Conservation (phyloP, 1,139 yeast species). For the Sugiyamaella grinbergsii region DNA sequence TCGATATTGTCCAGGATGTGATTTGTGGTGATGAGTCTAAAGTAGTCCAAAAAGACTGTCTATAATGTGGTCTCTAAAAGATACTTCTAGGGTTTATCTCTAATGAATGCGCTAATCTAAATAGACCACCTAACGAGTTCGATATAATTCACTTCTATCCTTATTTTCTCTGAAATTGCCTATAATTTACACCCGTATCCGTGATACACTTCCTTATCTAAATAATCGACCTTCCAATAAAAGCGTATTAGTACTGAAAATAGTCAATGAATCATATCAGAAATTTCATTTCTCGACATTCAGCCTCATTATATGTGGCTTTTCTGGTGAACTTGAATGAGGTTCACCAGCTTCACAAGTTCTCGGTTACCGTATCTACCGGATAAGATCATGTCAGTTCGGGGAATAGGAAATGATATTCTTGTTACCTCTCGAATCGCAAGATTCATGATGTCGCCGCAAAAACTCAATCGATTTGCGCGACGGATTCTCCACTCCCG, state of each 20-base stretch:
- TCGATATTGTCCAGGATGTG: too few species aligned
- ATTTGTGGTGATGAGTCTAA: too few species aligned
- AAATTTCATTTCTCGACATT: not conserved
- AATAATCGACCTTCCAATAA: too few species aligned
- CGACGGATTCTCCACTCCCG: constrained; percentile 54
- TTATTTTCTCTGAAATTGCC: too few species aligned
- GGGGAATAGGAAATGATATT: constrained; percentile 67
- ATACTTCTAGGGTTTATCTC: too few species aligned
- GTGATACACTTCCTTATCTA: too few species aligned
- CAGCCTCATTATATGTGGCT: not conserved
- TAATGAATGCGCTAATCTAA: not conserved
- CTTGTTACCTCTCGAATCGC: constrained; percentile 55
- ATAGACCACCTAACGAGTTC: too few species aligned
- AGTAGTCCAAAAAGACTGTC: too few species aligned
- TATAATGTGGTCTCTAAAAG: too few species aligned
- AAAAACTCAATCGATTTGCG: constrained; percentile 47
- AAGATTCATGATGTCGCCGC: constrained; percentile 43
- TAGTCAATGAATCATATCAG: not conserved
- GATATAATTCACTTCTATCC: not conserved
- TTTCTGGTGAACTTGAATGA: not conserved
- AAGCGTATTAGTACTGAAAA: too few species aligned
- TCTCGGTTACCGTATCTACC: too few species aligned
- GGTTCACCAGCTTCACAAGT: not conserved
- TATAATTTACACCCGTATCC: too few species aligned
- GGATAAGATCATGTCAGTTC: constrained; percentile 33